Evolutionary conservation across 2,329 filamentous ascomycete genomes (phyloP).

Genomic region (Calonectria honghensis): DNA sequence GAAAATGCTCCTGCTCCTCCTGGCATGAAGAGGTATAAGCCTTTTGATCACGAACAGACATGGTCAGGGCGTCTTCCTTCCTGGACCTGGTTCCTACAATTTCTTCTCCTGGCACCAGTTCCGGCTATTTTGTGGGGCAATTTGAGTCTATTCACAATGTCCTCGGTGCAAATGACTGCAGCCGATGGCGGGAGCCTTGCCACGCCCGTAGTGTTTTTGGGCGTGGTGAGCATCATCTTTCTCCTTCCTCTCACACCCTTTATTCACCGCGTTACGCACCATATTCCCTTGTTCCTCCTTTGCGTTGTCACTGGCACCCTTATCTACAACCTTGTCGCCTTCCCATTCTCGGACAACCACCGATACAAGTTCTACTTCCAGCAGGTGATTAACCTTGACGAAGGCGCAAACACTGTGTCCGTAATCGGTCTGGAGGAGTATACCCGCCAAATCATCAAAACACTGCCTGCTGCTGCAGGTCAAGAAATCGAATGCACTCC

Average conservation of each 20-base stretch:
- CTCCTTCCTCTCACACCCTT: constrained; percentile 88
- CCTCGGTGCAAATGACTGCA: constrained; percentile 86
- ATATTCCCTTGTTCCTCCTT: constrained; percentile 86
- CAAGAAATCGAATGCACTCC: constrained; percentile 73
- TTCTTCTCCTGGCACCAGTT: constrained; percentile 86
- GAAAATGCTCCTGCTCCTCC: constrained; percentile 51
- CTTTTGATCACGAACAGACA: constrained; percentile 84
- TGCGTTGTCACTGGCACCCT: constrained; percentile 83
- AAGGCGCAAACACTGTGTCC: constrained; percentile 80
- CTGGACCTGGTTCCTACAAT: constrained; percentile 92
- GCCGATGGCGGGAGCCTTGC: constrained; percentile 86
- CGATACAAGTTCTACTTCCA: constrained; percentile 92
- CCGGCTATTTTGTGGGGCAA: constrained; percentile 86
- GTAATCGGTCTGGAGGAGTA: constrained; percentile 82
- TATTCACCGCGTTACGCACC: constrained; percentile 88
- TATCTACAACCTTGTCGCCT: constrained; percentile 89
- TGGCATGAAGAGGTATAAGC: constrained; percentile 55
- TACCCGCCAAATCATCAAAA: constrained; percentile 78
- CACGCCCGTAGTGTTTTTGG: constrained; percentile 82
- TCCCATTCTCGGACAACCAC: constrained; percentile 88
- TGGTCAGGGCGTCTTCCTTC: constrained; percentile 88
- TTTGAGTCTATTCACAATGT: constrained; percentile 82
- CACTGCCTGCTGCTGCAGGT: constrained; percentile 82
- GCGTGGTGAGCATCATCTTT: constrained; percentile 80
- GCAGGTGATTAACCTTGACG: constrained; percentile 86